Percentiles rank a stretch among this genome's conserved stretches.
Evolutionary conservation across 164 flowering plant genomes (phyloP).

Genomic region (Malania oleifera): DNA sequence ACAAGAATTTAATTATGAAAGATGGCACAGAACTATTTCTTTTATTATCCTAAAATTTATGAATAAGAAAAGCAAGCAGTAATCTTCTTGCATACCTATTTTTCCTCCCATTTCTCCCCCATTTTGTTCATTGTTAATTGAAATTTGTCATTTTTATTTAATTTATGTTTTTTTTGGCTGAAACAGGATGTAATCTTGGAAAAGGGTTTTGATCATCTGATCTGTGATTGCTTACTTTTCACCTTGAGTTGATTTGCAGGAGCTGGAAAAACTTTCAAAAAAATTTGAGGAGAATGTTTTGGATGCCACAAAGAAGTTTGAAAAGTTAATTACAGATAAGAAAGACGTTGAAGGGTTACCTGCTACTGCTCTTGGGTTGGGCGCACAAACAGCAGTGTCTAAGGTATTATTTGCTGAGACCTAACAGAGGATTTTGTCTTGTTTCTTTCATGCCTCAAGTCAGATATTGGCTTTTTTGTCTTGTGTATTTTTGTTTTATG

Average conservation of each 20-base stretch:
- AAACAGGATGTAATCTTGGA: no score
- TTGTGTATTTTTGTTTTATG: not conserved
- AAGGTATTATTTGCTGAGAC: conserved; percentile 46
- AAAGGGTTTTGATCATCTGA: not conserved
- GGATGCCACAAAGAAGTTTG: conserved; percentile 95
- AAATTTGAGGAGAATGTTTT: conserved; percentile 85
- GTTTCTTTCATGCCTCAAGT: conserved; percentile 4
- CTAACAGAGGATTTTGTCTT: not conserved
- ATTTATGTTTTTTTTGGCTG: not conserved
- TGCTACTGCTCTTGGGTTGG: conserved; percentile 76
- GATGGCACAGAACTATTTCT: no score
- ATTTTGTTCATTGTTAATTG: not conserved
- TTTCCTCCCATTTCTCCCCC: no score
- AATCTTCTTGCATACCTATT: no score
- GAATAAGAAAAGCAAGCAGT: no score
- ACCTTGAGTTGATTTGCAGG: conserved; percentile 38
- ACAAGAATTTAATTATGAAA: no score
- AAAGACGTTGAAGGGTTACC: conserved; percentile 93
- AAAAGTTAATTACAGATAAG: conserved; percentile 75
- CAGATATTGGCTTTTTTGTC: not conserved
- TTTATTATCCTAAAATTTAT: no score
- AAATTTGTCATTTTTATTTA: not conserved
- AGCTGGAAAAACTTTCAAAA: conserved; percentile 71
- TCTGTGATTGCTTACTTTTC: conserved; percentile 1
- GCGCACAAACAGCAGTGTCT: conserved; percentile 87